Percentiles rank a stretch among this genome's conserved stretches.
Conservation (phyloP, 2,329 filamentous ascomycete species). For the Nemania abortiva region DNA sequence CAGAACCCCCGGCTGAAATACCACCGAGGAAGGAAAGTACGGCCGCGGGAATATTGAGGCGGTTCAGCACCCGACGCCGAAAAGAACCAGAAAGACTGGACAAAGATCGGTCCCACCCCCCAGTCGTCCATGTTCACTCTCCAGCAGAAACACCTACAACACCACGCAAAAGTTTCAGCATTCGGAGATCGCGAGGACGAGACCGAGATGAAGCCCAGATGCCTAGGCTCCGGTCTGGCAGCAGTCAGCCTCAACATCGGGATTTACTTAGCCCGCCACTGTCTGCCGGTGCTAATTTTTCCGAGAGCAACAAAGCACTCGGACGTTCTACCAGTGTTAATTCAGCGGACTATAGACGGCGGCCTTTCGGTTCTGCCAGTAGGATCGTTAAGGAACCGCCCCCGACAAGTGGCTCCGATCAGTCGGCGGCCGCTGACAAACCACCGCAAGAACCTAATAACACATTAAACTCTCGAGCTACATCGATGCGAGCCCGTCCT, state of each 20-base stretch:
- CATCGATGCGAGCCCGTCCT: conserved; percentile 83
- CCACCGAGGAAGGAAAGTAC: conserved; percentile 86
- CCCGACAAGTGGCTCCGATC: conserved; percentile 82
- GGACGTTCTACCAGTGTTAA: conserved; percentile 93
- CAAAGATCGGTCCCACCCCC: conserved; percentile 76
- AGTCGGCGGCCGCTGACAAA: conserved; percentile 71
- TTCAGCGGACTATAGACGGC: conserved; percentile 82
- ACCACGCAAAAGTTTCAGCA: conserved; percentile 89
- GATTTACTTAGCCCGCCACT: conserved; percentile 82
- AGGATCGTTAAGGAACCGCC: conserved; percentile 73
- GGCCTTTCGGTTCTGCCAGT: conserved; percentile 61
- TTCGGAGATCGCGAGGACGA: conserved; percentile 68
- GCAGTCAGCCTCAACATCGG: conserved; percentile 77
- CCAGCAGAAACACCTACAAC: conserved; percentile 74
- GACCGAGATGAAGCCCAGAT: conserved; percentile 65
- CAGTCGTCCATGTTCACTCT: conserved; percentile 81
- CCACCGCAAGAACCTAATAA: conserved; percentile 64
- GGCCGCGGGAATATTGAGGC: conserved; percentile 83
- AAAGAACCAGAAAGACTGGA: conserved; percentile 74
- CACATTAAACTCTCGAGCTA: conserved; percentile 66
- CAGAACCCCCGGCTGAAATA: conserved; percentile 69
- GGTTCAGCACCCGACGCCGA: conserved; percentile 89
- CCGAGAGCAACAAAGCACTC: conserved; percentile 75
- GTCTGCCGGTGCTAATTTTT: conserved; percentile 67
- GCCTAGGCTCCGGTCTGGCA: conserved; percentile 65